Conservation (phyloP, 2,329 filamentous ascomycete species). For the Aureobasidium mangrovei region DNA sequence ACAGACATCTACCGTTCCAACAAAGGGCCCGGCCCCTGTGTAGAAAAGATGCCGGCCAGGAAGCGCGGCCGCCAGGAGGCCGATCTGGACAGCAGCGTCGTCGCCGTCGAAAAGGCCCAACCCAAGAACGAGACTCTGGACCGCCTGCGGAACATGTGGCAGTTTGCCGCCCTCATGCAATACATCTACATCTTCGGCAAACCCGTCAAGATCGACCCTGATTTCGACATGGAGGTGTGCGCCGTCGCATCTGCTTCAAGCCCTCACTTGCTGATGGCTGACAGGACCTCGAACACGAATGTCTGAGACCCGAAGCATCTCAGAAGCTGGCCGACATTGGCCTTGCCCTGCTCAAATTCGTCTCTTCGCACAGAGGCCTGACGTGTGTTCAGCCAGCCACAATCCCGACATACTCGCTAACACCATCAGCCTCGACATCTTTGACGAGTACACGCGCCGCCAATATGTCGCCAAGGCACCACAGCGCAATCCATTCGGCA, state of each 20-base stretch:
- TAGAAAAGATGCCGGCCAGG: slow-evolving; percentile 41
- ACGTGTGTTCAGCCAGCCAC: slow-evolving; percentile 53
- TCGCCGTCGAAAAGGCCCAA: slow-evolving; percentile 11
- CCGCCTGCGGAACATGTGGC: slow-evolving; percentile 81
- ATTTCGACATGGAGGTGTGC: slow-evolving; percentile 79
- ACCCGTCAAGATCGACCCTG: slow-evolving; percentile 79
- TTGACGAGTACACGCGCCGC: slow-evolving; percentile 85
- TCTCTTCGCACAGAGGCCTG: slow-evolving; percentile 86
- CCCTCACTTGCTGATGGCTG: slow-evolving; percentile 22
- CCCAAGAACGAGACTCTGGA: slow-evolving; percentile 43
- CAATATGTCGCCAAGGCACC: slow-evolving; percentile 81
- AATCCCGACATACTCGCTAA: not conserved
- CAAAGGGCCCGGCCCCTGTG: slow-evolving; percentile 11
- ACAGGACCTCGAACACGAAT: slow-evolving; percentile 83
- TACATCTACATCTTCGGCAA: slow-evolving; percentile 89
- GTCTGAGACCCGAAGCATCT: slow-evolving; percentile 65
- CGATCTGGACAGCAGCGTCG: slow-evolving; percentile 31
- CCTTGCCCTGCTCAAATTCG: slow-evolving; percentile 78
- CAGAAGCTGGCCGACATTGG: slow-evolving; percentile 71
- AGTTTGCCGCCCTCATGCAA: slow-evolving; percentile 88
- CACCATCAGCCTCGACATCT: slow-evolving; percentile 61
- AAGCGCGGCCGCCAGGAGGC: slow-evolving; percentile 49
- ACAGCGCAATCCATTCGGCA: slow-evolving; percentile 73
- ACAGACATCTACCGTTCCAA: not conserved
- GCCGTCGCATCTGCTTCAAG: too few species aligned